Evolutionary conservation across 768 basidiomycete species (phyloP), one percentile per base, ranked within the genome.

Genomic region (Rhizopogon vinicolor): DNA sequence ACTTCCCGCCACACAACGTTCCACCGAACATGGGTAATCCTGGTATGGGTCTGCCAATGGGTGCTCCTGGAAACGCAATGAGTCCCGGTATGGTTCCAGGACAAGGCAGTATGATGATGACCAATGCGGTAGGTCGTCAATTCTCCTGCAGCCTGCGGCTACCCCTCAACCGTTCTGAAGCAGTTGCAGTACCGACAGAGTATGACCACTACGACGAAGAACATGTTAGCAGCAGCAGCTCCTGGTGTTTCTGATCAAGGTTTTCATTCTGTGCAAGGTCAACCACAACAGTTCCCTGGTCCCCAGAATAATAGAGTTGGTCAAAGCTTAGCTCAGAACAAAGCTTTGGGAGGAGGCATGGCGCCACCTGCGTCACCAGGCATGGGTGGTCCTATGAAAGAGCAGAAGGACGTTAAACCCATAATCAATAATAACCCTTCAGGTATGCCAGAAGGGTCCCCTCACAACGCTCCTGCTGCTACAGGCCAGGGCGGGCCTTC

Each of bases 321-420:
- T 25, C 73, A 64, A 59, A 69, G 65, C 45, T 65, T 68, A 48
- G 37, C 6, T 54, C 54, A 59, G 29, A 55, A 42, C 31, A 75
- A 74, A 51, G 64, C 72, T 1, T 76, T 74, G 72, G 31, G 31
- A 33, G 68, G 65, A 14, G 82, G 80, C 78, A 72, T 75, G 67
- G 62, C 65, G n/a, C 81, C 81, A 0, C 82, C 79, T 10, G 78
- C 81, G 5, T 82, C 82, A 5, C 80, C 83, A 41, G 76, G 74
- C 1, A 73, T 72, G 60, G 60, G 64, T 48, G 63, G 63, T 57
- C 67, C 66, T 45, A 56, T 63, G 29, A 66, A 69, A 57, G 67
- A 69, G 52, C 69, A 68, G 53, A 70, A 71, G 52, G 68, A 73
- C 29, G 68, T 69, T 41, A 72, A 70, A 33, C 65, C 65, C 16